Evolutionary conservation across 352 stramenopile species (phyloP), one percentile per base, ranked within the genome.

Genomic region (Peronosclerospora sorghi): DNA sequence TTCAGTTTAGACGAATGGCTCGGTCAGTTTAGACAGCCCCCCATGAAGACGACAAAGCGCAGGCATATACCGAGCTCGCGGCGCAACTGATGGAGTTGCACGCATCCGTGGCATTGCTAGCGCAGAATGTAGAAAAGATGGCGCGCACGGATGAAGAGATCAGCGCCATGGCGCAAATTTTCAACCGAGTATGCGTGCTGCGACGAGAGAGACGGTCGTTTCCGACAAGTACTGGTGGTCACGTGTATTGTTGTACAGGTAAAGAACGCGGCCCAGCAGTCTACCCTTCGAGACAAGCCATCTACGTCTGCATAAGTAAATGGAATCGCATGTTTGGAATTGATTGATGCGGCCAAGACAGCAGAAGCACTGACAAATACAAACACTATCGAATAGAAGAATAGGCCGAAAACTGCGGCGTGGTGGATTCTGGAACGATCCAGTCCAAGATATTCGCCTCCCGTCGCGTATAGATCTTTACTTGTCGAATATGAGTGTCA

Each of bases 91-190:
- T n/a, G 85, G 36, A 70, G 72, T 35, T 61, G 43, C 72, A 87
- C 49, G 73, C 65, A 48, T 83, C 70, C 0, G 61, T 87, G 32
- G 65, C 72, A 53, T 68, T 81, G 41, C 62, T 87, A 35, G 41
- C 70, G 32, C 68, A 75, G 35, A 87, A 87, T 45, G 59, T 87
- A 37, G 70, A 85, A 51, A 83, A 81, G 52, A 81, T 87, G 68
- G 75, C 63, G 26, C 57, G 45, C n/a, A 83, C 72, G 5, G 73
- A 85, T 45, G 56, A 67, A 12, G 62, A 85, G 46, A 62, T 83
- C 21, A 68, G 69, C 24, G 59, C 65, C 40, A 83, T 87, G 75
- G 72, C 72, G 40, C 61, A 63, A 36, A 83, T 83, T 53, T 87
- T 87, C 56, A 76, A 87, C 30, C 61, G 70, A 45, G 73, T 83